Conservation (phyloP, 2,329 filamentous ascomycete species). For the Calonectria pauciramosa region DNA sequence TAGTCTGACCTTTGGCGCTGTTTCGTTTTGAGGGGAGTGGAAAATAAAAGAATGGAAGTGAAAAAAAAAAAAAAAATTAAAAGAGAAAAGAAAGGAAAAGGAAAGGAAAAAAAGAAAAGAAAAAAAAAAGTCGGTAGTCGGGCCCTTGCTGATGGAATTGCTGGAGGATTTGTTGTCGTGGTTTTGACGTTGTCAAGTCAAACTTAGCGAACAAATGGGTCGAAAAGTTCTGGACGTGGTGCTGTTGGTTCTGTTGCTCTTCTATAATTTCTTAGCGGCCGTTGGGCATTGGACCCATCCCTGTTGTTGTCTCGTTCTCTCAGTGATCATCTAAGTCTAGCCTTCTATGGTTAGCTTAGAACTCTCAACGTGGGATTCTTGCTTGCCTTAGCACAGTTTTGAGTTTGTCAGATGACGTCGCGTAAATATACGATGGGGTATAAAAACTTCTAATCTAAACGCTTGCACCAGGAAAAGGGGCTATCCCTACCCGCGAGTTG, state of each 20-base stretch:
- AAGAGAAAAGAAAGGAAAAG: not conserved
- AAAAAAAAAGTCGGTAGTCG: not conserved
- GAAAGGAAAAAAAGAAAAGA: not conserved
- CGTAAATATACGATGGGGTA: no score
- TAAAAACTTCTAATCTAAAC: no score
- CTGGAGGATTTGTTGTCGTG: not conserved
- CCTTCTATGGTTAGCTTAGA: not conserved
- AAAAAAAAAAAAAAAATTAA: not conserved
- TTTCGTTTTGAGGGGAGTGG: not conserved
- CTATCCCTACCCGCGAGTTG: no score
- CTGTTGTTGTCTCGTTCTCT: slow-evolving; percentile 2
- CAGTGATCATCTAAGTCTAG: not conserved
- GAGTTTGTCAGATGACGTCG: not conserved
- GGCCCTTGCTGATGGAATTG: not conserved
- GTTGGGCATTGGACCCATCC: not conserved
- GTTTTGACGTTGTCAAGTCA: not conserved
- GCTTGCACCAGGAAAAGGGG: no score
- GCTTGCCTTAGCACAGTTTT: not conserved
- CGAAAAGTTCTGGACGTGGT: not conserved
- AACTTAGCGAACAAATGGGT: not conserved
- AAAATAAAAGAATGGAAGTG: not conserved
- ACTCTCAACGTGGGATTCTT: not conserved
- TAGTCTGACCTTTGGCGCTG: not conserved
- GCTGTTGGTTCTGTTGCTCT: slow-evolving; percentile 1
- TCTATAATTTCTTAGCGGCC: not conserved